Evolutionary conservation across 441 rosid species (phyloP), one percentile per base, ranked within the genome.

Genomic region (Mallotus japonicus): DNA sequence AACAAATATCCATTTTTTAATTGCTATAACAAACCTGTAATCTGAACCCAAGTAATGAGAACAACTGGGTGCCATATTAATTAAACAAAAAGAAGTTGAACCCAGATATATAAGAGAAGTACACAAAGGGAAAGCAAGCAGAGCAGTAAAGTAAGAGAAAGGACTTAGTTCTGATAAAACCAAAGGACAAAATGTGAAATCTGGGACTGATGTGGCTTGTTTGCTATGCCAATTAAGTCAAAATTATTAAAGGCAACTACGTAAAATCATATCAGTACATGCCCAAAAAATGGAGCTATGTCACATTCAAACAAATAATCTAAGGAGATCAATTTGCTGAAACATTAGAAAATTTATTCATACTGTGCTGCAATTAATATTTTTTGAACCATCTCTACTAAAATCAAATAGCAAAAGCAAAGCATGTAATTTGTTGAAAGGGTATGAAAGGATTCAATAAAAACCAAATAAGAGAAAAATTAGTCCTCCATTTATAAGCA

Each of bases 131-230:
- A 42, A 24, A 67, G 13, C 46, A 58, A 44, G 40, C 34, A 49
- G 16, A 8, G 10, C 20, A 50, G 46, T 20, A 54, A 61, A 73
- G 60, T 16, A 42, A 69, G 44, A 28, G 28, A 3, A 28, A 15
- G 2, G 34, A 54, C 60, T 54, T 62, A 46, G 70, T 69, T n/a
- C 17, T 75, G 65, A 75, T 63, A 75, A 62, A 69, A 69, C 74
- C 70, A 69, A 75, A 6, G 74, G 57, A 55, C 28, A 55, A 53
- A 12, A 62, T 49, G 50, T 4, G 66, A 24, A 28, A 62, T 51
- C 22, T 16, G 50, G 50, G 22, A 28, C 2, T 2, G 1, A 24
- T 2, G 1, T 24, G 0, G 28, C 28, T 24, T 24, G 0, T 2
- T 24, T 2, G 2, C 2, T 24, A 24, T 2, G 0, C 0, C n/a